A percentile compares a stretch with the other conserved stretches of the same genome.
These are phyloP conservation scores for Nitzschia inconspicua DNA, from an alignment of 108 stramenopile species.

Conservation along the genomic window DNA sequence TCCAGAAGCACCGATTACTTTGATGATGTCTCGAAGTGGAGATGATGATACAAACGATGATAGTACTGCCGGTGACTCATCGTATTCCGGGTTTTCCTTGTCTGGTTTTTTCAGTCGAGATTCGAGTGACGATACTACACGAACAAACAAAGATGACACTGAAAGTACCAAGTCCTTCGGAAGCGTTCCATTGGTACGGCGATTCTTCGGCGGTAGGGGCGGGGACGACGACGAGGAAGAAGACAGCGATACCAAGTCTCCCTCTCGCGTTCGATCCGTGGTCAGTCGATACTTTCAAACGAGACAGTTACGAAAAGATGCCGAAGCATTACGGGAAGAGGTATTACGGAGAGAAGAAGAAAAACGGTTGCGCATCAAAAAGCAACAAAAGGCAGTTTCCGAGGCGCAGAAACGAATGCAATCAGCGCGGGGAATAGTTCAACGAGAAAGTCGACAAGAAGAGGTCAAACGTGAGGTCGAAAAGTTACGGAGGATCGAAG, in stretches of 20 bases:
- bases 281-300: not conserved
- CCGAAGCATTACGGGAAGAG: conserved; percentile 4
- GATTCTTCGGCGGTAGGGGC: not conserved
- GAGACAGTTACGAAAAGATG: conserved; percentile 7
- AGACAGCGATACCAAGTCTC: no score
- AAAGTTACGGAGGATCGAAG: not conserved
- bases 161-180: not conserved
- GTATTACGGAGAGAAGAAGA: conserved; percentile 3
- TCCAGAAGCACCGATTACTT: not conserved
- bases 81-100: no score
- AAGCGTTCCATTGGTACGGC: not conserved
- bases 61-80: no score
- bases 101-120: no score
- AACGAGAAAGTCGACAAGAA: no score
- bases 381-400: not conserved
- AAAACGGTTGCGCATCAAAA: not conserved
- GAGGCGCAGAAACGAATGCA: not conserved
- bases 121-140: not conserved
- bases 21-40: not conserved
- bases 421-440: not conserved
- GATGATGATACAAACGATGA: not conserved
- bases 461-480: no score
- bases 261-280: not conserved
- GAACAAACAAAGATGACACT: not conserved
- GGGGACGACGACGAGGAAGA: not conserved